Evolutionary conservation across 164 flowering plant genomes (phyloP).

Genomic region (Echeveria elegans): DNA sequence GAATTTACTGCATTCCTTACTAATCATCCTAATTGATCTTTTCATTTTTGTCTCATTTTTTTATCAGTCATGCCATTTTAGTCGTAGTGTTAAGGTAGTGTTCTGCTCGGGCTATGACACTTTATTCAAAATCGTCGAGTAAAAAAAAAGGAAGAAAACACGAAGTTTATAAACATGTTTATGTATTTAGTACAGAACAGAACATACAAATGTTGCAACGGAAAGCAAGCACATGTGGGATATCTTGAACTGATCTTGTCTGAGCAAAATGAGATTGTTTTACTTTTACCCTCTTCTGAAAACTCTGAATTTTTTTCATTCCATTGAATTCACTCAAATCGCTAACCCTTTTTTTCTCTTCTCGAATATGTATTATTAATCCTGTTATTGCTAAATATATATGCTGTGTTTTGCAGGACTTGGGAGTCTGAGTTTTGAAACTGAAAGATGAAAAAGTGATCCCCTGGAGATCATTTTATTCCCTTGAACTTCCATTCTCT

Average conservation of each 20-base stretch:
- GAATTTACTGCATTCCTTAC: not conserved
- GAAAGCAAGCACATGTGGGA: slow-evolving; percentile 2
- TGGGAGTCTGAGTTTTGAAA: too few species aligned
- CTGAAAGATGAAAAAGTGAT: too few species aligned
- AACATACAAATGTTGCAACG: not conserved
- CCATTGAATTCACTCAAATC: too few species aligned
- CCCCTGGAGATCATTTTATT: too few species aligned
- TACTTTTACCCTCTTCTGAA: not conserved
- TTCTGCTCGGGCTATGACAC: not conserved
- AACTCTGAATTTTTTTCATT: too few species aligned
- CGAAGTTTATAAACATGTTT: not conserved
- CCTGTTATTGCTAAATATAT: too few species aligned
- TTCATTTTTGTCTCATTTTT: not conserved
- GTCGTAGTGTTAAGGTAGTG: not conserved
- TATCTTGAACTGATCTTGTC: not conserved
- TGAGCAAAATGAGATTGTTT: not conserved
- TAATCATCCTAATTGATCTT: not conserved
- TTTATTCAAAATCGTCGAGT: not conserved
- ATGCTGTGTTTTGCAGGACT: too few species aligned
- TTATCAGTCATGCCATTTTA: not conserved
- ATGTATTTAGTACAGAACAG: not conserved
- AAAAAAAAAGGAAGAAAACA: not conserved
- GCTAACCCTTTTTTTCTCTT: too few species aligned
- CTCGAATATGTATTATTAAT: too few species aligned
- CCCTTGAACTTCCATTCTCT: too few species aligned